Evolutionary conservation across 2,329 filamentous ascomycete genomes (phyloP), one percentile per base, ranked within the genome.

Genomic region (Arthroderma uncinatum): DNA sequence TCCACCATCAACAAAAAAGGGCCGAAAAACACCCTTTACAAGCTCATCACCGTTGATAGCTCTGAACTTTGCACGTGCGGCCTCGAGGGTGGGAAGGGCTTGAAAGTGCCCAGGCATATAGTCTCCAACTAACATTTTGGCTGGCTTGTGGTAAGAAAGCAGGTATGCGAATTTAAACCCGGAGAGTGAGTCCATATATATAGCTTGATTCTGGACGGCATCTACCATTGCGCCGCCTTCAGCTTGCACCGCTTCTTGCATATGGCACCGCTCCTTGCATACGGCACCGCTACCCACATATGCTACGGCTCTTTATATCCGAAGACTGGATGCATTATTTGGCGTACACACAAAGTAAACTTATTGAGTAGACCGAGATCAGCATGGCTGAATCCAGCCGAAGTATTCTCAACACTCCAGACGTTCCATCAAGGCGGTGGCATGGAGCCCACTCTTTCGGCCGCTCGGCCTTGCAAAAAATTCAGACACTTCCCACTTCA

Each of bases 11-110:
- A 54, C 39, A n/a, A 47, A 57, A 12, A 37, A 37, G 36, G 48
- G 48, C 33, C 48, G 57, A 23, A 59, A 59, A 50, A 57, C 54
- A 30, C 37, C 53, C 19, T 54, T 53, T 37, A 53, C 54, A 56
- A 33, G 57, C 30, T 10, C 10, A 33, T 33, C 30, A 33, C 30
- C 30, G 30, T 33, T 33, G 23, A 55, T 16, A 7, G 6, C 23
- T 44, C 25, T 21, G 25, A 55, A 47, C 36, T 55, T 55, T n/a
- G n/a, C 23, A 16, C 53, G 53, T 30, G 53, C 39, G 5, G 21
- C 39, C 53, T 55, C 53, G 23, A 55, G 53, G 36, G 53, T 30
- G 21, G 53, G 53, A 30, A 55, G 53, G 21, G 28, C 6, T 12
- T 54, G 2, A 39, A 37, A 54, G 33, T 54, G 52, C 14, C 39